Percentiles rank a stretch among this genome's conserved stretches.
These are phyloP conservation scores for Penicillium sp. DNA, from an alignment of 2,329 filamentous ascomycete genomes.

Conservation along the genomic window DNA sequence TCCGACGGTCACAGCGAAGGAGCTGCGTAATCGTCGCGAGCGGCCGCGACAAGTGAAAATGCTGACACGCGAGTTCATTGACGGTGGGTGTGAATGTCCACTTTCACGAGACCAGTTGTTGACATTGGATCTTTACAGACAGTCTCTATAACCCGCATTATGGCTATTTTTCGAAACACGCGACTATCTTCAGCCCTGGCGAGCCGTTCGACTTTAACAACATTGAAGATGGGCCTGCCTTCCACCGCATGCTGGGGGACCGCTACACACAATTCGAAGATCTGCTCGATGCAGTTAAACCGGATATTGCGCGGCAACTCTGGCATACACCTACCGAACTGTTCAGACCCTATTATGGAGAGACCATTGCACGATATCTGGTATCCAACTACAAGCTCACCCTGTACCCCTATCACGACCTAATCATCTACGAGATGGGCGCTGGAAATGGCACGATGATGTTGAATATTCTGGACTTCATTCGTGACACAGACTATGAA, in stretches of 20 bases:
- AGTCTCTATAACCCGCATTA: constrained; percentile 91
- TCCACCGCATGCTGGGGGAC: constrained; percentile 67
- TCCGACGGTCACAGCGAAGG: constrained; percentile 76
- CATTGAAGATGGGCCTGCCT: constrained; percentile 78
- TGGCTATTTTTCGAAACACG: constrained; percentile 94
- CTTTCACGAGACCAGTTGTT: not conserved
- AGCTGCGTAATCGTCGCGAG: constrained; percentile 65
- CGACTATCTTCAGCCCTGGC: constrained; percentile 89
- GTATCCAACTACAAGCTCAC: constrained; percentile 94
- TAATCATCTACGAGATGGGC: constrained; percentile 98
- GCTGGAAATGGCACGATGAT: constrained; percentile 96
- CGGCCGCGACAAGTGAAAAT: constrained; percentile 88
- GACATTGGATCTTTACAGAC: constrained; percentile 50
- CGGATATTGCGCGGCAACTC: constrained; percentile 74
- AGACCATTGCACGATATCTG: constrained; percentile 93
- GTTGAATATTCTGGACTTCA: constrained; percentile 96
- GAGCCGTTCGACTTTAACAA: constrained; percentile 82
- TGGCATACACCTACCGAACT: constrained; percentile 99
- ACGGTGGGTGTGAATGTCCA: constrained; percentile 53
- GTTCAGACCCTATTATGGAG: constrained; percentile 92
- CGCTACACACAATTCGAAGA: constrained; percentile 91
- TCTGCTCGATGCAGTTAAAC: constrained; percentile 64
- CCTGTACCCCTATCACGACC: constrained; percentile 89
- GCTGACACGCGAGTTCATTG: constrained; percentile 95
- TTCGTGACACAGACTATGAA: constrained; percentile 78